Conservation (phyloP, 1,139 yeast genomes). For the Lodderomyces metapsilosis region DNA sequence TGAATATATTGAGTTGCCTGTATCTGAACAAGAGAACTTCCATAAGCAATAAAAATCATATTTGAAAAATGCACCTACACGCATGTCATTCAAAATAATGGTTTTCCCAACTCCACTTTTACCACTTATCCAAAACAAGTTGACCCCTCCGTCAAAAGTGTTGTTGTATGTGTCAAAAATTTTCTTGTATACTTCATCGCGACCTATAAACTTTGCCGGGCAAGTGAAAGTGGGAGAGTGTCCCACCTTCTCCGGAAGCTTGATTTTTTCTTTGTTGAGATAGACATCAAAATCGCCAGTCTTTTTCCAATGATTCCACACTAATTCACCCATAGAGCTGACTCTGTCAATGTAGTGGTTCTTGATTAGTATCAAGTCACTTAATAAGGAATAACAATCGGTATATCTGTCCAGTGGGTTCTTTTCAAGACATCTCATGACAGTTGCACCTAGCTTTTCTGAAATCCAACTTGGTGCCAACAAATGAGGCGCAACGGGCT, state of each 20-base stretch:
- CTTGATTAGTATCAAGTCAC: constrained; percentile 32
- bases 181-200: constrained; percentile 28
- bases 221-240: constrained; percentile 21
- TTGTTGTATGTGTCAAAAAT: constrained; percentile 25
- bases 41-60: constrained; percentile 42
- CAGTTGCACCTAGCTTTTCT: constrained; percentile 34
- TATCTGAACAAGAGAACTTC: constrained; percentile 36
- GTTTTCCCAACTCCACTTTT: constrained; percentile 52
- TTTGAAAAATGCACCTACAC: constrained; percentile 33
- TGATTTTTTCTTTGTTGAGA: constrained; percentile 9
- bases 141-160: constrained; percentile 19
- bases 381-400: constrained; percentile 34
- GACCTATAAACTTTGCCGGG: constrained; percentile 37
- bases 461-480: constrained; percentile 37
- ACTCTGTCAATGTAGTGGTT: constrained; percentile 20
- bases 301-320: constrained; percentile 12
- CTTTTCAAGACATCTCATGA: constrained; percentile 47
- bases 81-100: constrained; percentile 41
- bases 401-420: constrained; percentile 42
- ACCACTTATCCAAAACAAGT: constrained; percentile 40
- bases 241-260: constrained; percentile 13
- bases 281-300: constrained; percentile 10
- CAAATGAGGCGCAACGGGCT: constrained; percentile 39
- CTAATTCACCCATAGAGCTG: constrained; percentile 10
- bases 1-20: constrained; percentile 28